Evolutionary conservation across 352 stramenopile genomes (phyloP).

Genomic region (Globisporangium lucens): DNA sequence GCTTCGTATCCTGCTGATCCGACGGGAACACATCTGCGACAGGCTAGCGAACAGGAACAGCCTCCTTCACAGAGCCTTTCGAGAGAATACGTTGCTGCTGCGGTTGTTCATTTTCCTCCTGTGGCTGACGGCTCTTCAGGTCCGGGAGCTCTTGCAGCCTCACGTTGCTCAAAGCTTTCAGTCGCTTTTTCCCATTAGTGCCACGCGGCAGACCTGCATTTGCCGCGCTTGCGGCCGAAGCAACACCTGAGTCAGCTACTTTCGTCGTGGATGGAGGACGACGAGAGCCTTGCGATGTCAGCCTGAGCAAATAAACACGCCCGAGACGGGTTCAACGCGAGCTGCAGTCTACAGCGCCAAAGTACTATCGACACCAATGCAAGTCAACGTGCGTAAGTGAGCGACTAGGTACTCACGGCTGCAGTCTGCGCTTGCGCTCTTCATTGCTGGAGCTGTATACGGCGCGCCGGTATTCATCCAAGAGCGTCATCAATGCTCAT

Average conservation of each 20-base stretch:
- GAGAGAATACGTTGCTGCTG: background rate
- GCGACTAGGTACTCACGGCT: slow-evolving; percentile 25
- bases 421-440: slow-evolving; percentile 33
- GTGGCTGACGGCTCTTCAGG: slow-evolving; percentile 5
- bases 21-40: slow-evolving; percentile 9
- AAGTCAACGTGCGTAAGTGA: background rate
- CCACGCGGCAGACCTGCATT: background rate
- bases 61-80: background rate
- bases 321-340: background rate
- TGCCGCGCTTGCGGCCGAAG: background rate
- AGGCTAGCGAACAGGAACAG: background rate
- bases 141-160: slow-evolving; percentile 24
- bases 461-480: slow-evolving; percentile 58
- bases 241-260: background rate
- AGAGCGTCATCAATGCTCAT: slow-evolving; percentile 44
- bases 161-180: slow-evolving; percentile 16
- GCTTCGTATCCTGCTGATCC: slow-evolving; percentile 32
- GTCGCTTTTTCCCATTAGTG: slow-evolving; percentile 14
- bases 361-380: background rate
- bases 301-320: background rate
- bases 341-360: background rate
- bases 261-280: background rate
- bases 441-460: slow-evolving; percentile 34
- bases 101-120: slow-evolving; percentile 8
- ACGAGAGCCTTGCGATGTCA: slow-evolving; percentile 12